Percentiles rank a stretch among this genome's conserved stretches.
Conservation (phyloP, 352 stramenopile genomes). For the Globisporangium irregulare region DNA sequence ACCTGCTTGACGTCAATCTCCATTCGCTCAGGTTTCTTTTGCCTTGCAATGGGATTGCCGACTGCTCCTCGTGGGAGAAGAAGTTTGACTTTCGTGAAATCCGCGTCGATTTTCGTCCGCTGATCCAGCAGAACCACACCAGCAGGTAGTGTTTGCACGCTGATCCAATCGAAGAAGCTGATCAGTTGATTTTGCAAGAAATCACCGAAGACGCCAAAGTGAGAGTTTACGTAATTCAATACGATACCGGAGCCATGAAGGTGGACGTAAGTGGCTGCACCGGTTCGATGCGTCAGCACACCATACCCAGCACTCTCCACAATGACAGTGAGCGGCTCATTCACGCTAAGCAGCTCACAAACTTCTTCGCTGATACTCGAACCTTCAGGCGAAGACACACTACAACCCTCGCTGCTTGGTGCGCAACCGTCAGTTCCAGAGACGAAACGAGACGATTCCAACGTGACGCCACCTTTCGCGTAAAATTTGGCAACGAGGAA, state of each 20-base stretch:
- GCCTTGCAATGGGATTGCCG: conserved; percentile 32
- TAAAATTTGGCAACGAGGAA: conserved; percentile 36
- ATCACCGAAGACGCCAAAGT: conserved; percentile 42
- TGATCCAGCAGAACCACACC: conserved; percentile 28
- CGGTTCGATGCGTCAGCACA: conserved; percentile 38
- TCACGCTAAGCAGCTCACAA: conserved; percentile 37
- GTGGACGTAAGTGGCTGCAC: conserved; percentile 39
- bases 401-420: not conserved
- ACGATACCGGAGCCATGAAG: conserved; percentile 39
- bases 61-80: conserved; percentile 45
- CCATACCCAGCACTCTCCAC: conserved; percentile 51
- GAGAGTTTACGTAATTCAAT: conserved; percentile 58
- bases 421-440: not conserved
- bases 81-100: conserved; percentile 35
- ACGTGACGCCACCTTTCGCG: conserved; percentile 29
- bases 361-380: conserved; percentile 29
- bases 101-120: conserved; percentile 58
- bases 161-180: conserved; percentile 63
- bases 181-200: conserved; percentile 61
- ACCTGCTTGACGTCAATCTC: conserved; percentile 47
- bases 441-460: conserved; percentile 46
- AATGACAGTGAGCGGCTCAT: conserved; percentile 27
- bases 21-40: conserved; percentile 49
- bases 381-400: not conserved
- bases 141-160: conserved; percentile 42